Evolutionary conservation across 148 eudicot species (phyloP).

Genomic region (Diospyros kaki): DNA sequence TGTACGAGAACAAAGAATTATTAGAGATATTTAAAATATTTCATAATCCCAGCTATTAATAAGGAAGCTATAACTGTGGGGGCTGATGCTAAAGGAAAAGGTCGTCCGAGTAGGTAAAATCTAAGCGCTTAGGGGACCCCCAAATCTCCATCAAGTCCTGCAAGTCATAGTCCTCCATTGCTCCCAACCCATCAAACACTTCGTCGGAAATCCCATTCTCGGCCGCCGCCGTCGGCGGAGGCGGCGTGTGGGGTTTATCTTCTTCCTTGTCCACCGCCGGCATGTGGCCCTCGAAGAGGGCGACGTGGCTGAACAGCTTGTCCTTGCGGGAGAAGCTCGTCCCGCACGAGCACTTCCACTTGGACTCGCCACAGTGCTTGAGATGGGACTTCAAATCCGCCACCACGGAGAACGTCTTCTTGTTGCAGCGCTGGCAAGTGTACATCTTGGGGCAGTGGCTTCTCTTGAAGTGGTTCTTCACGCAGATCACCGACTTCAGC

Average conservation of each 20-base stretch:
- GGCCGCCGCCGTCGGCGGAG: not conserved
- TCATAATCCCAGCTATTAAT: too few species aligned
- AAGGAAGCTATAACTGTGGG: too few species aligned
- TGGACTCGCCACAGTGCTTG: slow-evolving; percentile 57
- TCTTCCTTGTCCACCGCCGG: slow-evolving; percentile 42
- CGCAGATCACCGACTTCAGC: slow-evolving; percentile 64
- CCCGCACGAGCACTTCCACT: slow-evolving; percentile 68
- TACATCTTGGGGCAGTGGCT: slow-evolving; percentile 82
- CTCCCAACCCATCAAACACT: slow-evolving; percentile 37
- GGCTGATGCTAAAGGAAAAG: too few species aligned
- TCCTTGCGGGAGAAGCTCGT: slow-evolving; percentile 65
- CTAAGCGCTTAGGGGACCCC: slow-evolving; percentile 20
- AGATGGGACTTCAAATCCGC: slow-evolving; percentile 71
- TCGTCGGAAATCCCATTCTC: slow-evolving; percentile 37
- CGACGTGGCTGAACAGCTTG: slow-evolving; percentile 72
- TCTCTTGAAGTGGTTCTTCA: slow-evolving; percentile 82
- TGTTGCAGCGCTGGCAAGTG: slow-evolving; percentile 52
- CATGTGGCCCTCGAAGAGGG: slow-evolving; percentile 77
- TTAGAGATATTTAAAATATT: too few species aligned
- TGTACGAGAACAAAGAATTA: too few species aligned
- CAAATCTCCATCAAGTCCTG: slow-evolving; percentile 16
- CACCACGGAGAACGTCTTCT: slow-evolving; percentile 70
- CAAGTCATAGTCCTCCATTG: slow-evolving; percentile 26
- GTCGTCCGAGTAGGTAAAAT: not conserved
- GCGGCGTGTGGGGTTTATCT: slow-evolving; percentile 2